Conservation (phyloP, 345 rosid species). For the Carallia brachiata region DNA sequence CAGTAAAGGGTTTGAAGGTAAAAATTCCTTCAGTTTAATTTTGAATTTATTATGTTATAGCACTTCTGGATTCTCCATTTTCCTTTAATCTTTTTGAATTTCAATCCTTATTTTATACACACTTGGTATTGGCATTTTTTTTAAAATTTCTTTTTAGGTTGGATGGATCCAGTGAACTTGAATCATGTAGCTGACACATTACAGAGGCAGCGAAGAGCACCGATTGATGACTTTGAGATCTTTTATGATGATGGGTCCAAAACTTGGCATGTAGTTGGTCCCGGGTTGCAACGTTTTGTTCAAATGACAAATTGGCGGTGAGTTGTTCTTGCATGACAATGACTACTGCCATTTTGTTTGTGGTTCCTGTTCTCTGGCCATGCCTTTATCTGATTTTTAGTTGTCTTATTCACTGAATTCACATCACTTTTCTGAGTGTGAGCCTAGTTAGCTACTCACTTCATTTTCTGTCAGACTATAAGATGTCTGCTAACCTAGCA, state of each 20-base stretch:
- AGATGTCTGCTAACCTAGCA: neutral
- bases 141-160: constrained; percentile 24
- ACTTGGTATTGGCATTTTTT: constrained; percentile 11
- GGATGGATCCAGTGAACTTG: constrained; percentile 40
- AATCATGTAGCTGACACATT: constrained; percentile 82
- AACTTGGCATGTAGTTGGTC: constrained; percentile 76
- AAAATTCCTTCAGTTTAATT: constrained; percentile 3
- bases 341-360: neutral
- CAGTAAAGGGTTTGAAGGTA: constrained; percentile 58
- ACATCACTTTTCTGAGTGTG: neutral
- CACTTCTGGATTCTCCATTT: neutral
- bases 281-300: constrained; percentile 85
- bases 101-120: neutral
- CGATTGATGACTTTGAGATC: constrained; percentile 79
- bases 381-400: neutral
- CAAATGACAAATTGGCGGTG: constrained; percentile 99
- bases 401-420: neutral
- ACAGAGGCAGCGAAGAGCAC: constrained; percentile 56
- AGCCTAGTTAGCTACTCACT: neutral
- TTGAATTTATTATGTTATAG: neutral
- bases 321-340: constrained; percentile 4
- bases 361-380: neutral
- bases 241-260: constrained; percentile 50
- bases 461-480: neutral
- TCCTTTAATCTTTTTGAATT: neutral